These are phyloP conservation scores for Miscanthus lutarioriparius DNA, from an alignment of 176 grass and related monocot genomes.

Conservation along the genomic window DNA sequence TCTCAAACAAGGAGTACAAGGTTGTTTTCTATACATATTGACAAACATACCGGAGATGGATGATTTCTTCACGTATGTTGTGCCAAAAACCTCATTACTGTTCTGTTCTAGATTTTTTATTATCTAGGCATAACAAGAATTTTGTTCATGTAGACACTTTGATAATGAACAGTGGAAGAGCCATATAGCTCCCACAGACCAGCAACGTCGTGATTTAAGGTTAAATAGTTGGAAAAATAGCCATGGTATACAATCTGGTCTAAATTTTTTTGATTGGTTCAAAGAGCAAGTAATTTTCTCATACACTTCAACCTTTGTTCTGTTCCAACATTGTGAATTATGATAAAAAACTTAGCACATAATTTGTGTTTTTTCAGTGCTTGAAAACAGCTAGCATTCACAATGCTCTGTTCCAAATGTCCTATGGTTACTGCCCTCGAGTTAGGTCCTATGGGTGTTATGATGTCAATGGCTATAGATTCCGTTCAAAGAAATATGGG, in stretches of 20 bases:
- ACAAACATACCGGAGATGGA: slow-evolving; percentile 3
- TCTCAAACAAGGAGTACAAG: not conserved
- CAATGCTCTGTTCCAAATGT: not conserved
- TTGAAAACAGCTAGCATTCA: not conserved
- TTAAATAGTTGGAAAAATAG: not conserved
- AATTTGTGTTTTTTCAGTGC: not conserved
- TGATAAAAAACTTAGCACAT: no score
- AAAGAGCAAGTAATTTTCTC: not conserved
- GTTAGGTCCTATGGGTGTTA: not conserved
- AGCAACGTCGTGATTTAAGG: not conserved
- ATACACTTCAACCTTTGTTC: not conserved
- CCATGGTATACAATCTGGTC: not conserved
- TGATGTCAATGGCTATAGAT: no score
- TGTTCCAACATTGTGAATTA: no score
- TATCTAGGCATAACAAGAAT: not conserved
- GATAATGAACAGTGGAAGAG: not conserved
- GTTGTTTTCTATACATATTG: not conserved
- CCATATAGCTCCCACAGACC: not conserved
- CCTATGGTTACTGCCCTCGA: not conserved
- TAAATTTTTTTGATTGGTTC: not conserved
- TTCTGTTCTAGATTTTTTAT: not conserved
- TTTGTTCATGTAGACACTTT: not conserved
- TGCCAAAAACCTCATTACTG: not conserved
- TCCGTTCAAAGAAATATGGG: no score
- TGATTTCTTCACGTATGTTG: not conserved